Conservation (phyloP, 208 protist genomes). For the Vickermania ingenoplastis region DNA sequence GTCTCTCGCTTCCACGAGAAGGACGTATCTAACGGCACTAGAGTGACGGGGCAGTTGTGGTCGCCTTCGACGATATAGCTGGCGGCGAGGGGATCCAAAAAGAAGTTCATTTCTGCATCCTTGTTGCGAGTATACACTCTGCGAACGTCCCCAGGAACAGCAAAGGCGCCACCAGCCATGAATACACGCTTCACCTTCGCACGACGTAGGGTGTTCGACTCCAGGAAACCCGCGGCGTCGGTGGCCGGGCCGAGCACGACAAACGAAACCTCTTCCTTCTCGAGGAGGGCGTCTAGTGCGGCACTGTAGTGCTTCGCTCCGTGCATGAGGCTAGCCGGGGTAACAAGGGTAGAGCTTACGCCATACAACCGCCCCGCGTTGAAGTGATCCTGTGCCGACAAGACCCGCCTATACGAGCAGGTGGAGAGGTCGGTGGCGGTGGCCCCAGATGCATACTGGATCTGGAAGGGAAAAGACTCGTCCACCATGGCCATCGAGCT, state of each 20-base stretch:
- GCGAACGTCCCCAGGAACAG: constrained; percentile 19
- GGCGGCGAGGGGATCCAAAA: constrained; percentile 50
- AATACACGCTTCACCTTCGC: constrained; percentile 20
- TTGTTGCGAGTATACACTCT: constrained; percentile 31
- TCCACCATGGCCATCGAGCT: constrained; percentile 19
- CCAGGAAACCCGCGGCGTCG: constrained; percentile 53
- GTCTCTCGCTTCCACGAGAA: constrained; percentile 22
- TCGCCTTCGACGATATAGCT: constrained; percentile 29
- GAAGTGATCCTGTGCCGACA: background rate
- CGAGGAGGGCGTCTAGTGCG: constrained; percentile 19
- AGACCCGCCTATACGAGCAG: constrained; percentile 17
- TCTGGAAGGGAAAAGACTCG: constrained; percentile 6
- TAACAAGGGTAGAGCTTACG: background rate
- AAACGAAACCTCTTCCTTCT: constrained; percentile 20
- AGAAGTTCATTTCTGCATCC: constrained; percentile 53
- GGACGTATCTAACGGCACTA: constrained; percentile 38
- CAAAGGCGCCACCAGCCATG: constrained; percentile 49
- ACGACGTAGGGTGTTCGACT: constrained; percentile 10
- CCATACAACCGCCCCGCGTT: background rate
- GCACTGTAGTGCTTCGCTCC: constrained; percentile 15
- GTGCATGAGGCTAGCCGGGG: background rate
- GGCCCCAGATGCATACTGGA: constrained; percentile 2
- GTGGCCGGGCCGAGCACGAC: constrained; percentile 52
- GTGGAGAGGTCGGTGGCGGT: background rate
- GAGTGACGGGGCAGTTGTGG: constrained; percentile 30